These are phyloP conservation scores for Mycena filopes DNA, from an alignment of 768 basidiomycete genomes.

Conservation along the genomic window DNA sequence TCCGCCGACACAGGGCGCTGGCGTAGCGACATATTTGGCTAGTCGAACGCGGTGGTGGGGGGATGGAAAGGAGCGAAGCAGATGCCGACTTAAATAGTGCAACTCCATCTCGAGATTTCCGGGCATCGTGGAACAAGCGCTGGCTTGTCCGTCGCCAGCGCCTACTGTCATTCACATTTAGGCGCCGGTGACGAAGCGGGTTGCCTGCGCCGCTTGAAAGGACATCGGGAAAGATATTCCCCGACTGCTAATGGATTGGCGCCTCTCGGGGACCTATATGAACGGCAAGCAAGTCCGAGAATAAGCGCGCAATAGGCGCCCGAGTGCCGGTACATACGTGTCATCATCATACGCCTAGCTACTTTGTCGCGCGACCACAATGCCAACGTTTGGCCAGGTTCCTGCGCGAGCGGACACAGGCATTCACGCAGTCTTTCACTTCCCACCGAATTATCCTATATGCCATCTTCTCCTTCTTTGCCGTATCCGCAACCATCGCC, in stretches of 20 bases:
- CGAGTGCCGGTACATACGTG: neutral
- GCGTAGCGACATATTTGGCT: constrained; percentile 21
- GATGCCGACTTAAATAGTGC: constrained; percentile 18
- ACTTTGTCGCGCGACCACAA: constrained; percentile 5
- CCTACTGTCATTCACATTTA: neutral
- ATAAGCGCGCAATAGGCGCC: too few relatives aligned
- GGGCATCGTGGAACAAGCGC: constrained; percentile 6
- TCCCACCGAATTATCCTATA: constrained; percentile 79
- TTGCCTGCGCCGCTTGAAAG: neutral
- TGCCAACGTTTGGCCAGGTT: constrained; percentile 59
- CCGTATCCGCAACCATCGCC: constrained; percentile 77
- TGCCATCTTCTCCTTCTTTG: constrained; percentile 68
- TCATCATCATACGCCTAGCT: neutral
- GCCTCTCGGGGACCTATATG: too few relatives aligned
- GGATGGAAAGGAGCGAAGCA: neutral
- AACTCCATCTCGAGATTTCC: constrained; percentile 13
- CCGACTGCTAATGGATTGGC: too few relatives aligned
- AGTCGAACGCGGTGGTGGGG: neutral
- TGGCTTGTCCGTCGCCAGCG: too few relatives aligned
- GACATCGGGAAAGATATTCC: too few relatives aligned
- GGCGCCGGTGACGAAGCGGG: neutral
- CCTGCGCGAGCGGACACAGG: constrained; percentile 62
- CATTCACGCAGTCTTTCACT: constrained; percentile 60
- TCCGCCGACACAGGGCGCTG: constrained; percentile 30
- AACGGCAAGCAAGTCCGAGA: too few relatives aligned